phyloP scores from a whole-genome alignment of 371 early-diverging fungal genomes.

The Rhizopus stolonifer region DNA sequence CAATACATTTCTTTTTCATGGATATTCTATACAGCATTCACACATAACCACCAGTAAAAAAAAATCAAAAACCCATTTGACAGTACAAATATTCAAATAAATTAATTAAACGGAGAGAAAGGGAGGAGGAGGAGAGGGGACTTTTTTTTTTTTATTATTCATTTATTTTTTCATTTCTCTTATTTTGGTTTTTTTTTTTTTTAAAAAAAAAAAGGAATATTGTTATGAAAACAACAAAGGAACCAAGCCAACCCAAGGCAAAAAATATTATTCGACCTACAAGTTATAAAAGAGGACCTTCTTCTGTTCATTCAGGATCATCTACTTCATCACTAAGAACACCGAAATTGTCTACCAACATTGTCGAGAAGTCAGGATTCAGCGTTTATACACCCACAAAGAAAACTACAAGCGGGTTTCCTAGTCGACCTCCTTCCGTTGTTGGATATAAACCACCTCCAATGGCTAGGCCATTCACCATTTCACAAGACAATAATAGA shows the following conservation, averaged over 20 bases:
- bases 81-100: too few relatives aligned
- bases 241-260: conserved; percentile 27
- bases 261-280: conserved; percentile 29
- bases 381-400: not conserved
- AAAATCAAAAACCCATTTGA: too few relatives aligned
- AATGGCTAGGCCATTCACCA: conserved; percentile 3
- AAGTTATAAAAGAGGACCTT: conserved; percentile 5
- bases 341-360: conserved; percentile 12
- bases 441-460: conserved; percentile 20
- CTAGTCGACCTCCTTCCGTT: conserved; percentile 8
- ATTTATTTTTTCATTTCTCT: not conserved
- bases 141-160: too few relatives aligned
- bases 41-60: too few relatives aligned
- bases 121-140: too few relatives aligned
- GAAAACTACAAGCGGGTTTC: too few relatives aligned
- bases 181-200: conserved; percentile 5
- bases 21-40: too few relatives aligned
- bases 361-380: conserved; percentile 4
- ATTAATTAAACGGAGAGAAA: too few relatives aligned
- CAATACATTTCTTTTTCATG: too few relatives aligned
- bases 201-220: too few relatives aligned
- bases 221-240: conserved; percentile 21
- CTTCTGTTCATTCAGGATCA: conserved; percentile 10
- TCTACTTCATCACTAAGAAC: conserved; percentile 13
- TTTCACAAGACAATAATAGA: not conserved